phyloP scores from a whole-genome alignment of 2,329 filamentous ascomycete genomes.

The Aspergillus bombycis region DNA sequence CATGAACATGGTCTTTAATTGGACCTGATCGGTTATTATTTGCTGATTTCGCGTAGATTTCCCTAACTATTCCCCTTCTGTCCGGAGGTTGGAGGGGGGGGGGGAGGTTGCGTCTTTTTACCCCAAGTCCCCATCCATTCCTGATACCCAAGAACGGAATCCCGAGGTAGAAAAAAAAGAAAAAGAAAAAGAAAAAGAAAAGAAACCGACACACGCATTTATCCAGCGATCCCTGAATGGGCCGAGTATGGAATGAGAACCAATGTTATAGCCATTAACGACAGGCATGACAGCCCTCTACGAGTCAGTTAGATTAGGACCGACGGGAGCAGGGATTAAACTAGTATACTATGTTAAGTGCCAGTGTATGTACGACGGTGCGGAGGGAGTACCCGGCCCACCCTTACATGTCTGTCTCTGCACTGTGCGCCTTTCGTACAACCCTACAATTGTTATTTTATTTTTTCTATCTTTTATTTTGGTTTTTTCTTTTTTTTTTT shows the following conservation, averaged over 20 bases:
- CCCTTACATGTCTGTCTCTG: neutral
- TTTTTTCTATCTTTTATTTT: neutral
- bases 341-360: no score
- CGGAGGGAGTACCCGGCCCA: neutral
- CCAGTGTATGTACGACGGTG: slow-evolving; percentile 3
- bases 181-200: neutral
- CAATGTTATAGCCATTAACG: neutral
- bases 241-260: neutral
- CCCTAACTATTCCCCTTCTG: neutral
- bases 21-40: slow-evolving; percentile 9
- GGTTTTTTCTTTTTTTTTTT: neutral
- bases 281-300: neutral
- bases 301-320: slow-evolving; percentile 18
- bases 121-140: no score
- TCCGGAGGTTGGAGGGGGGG: neutral
- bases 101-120: no score
- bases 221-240: neutral
- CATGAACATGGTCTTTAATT: slow-evolving; percentile 14
- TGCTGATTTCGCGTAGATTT: neutral
- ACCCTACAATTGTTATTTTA: neutral
- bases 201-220: neutral
- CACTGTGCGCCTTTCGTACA: neutral
- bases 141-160: no score
- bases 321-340: no score
- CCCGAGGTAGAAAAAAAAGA: no score